These are phyloP conservation scores for Vigna unguiculata DNA, from an alignment of 306 rosid genomes.

Conservation along the genomic window DNA sequence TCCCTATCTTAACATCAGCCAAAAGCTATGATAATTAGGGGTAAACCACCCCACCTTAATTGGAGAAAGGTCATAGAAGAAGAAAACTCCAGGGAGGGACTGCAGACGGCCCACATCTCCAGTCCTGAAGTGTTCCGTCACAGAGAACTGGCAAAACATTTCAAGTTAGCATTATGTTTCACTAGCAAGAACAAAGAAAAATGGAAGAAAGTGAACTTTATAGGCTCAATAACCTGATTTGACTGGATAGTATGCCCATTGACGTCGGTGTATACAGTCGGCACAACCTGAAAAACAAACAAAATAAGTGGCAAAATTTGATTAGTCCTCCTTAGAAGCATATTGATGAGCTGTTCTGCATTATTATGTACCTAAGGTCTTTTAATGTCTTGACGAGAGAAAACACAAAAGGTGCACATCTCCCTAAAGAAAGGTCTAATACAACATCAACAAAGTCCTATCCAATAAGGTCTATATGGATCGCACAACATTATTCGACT, in stretches of 20 bases:
- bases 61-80: constrained; percentile 98
- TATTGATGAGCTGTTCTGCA: not conserved
- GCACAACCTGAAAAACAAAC: constrained; percentile 76
- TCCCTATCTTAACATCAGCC: constrained; percentile 12
- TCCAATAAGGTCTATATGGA: not conserved
- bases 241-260: constrained; percentile 89
- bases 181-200: constrained; percentile 9
- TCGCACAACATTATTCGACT: not conserved
- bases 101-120: constrained; percentile 80
- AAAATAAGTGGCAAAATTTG: constrained; percentile 30
- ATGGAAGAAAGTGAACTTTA: constrained; percentile 1
- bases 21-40: constrained; percentile 19
- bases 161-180: constrained; percentile 21
- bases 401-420: not conserved
- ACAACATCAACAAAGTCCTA: not conserved
- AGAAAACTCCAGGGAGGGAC: constrained; percentile 96
- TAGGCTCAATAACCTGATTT: constrained; percentile 75
- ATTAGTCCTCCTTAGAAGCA: not conserved
- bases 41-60: constrained; percentile 67
- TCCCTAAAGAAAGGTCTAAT: not conserved
- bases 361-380: not conserved
- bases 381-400: constrained; percentile 3
- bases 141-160: constrained; percentile 86
- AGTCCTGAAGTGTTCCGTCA: constrained; percentile 86
- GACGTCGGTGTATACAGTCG: constrained; percentile 87